Base-by-base conservation (phyloP, 169 alveolate species). In the Plasmodium gaboni region DNA sequence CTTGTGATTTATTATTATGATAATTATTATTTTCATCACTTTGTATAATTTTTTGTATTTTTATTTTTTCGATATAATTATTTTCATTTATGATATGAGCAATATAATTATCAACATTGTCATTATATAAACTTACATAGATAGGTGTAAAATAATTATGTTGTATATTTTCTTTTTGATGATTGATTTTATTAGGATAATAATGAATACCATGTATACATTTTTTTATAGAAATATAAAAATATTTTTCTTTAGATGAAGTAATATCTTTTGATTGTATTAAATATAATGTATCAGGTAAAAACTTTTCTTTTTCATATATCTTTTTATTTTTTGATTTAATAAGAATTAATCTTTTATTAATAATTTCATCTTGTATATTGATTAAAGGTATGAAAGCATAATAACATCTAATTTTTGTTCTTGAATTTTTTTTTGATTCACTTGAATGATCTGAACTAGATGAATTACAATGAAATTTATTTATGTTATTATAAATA, bases 51-150 rank as follows among this genome's bases (percentile, higher is more conserved):
- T 78, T 78, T 12, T 50, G 38, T 24, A 78, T 78, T 65, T 69
- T 78, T 17, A 78, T 57, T 57, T 64, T 78, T 22, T 51, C 38
- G 10, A 70, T n/a, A 32, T 64, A 24, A 28, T 70, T 42, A 32
- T 42, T 50, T 51, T 57, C 71, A 78, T 78, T 78, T 57, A 78
- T 38, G 2, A 78, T 24, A 4, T 53, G 50, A 8, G 78, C 89
- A 64, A 78, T 64, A 22, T 46, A 63, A 28, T 51, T 78, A 51
- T 78, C 89, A 5, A 78, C 28, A 26, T 78, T 76, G 53, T 78
- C 89, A 57, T 78, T 78, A 24, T 78, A 78, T 19, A 78, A n/a
- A 64, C 74, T 64, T 15, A 78, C 89, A 17, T 78, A 78, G 6
- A 38, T 42, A 9, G 89, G 89, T 65, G 46, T 70, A 46, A 78